Conservation (phyloP, 352 stramenopile genomes). For the Phytophthora megakarya region DNA sequence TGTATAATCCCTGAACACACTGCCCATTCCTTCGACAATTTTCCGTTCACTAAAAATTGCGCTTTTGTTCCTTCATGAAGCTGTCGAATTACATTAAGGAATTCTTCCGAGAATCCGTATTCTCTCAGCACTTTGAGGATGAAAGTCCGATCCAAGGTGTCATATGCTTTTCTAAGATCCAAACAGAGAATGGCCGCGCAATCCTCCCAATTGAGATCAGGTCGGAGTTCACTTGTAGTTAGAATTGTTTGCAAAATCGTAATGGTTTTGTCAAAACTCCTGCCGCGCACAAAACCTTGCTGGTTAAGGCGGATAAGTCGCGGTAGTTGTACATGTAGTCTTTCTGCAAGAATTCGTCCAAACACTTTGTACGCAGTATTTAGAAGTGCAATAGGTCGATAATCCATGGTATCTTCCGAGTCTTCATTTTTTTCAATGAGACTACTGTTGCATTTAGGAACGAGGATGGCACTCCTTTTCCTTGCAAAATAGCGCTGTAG, state of each 20-base stretch:
- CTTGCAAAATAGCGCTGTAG: background rate
- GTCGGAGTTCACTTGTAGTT: background rate
- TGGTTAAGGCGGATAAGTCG: background rate
- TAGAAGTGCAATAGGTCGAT: background rate
- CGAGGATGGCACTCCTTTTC: background rate
- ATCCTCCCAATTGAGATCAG: background rate
- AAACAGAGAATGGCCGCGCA: background rate
- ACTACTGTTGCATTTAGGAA: background rate
- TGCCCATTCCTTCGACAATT: background rate
- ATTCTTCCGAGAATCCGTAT: background rate
- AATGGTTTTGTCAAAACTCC: background rate
- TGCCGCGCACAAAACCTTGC: background rate
- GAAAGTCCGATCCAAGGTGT: background rate
- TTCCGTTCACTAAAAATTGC: background rate
- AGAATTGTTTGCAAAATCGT: background rate
- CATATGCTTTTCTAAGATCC: background rate
- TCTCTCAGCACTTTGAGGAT: background rate
- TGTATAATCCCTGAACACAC: background rate
- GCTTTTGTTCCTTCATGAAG: background rate
- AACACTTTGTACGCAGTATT: background rate
- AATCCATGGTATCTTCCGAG: too few species aligned
- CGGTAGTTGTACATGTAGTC: background rate
- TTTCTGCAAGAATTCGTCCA: background rate
- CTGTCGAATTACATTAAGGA: background rate
- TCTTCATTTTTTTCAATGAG: too few species aligned